These are phyloP conservation scores for Mycena haematopus DNA, from an alignment of 768 basidiomycete species.

Conservation along the genomic window DNA sequence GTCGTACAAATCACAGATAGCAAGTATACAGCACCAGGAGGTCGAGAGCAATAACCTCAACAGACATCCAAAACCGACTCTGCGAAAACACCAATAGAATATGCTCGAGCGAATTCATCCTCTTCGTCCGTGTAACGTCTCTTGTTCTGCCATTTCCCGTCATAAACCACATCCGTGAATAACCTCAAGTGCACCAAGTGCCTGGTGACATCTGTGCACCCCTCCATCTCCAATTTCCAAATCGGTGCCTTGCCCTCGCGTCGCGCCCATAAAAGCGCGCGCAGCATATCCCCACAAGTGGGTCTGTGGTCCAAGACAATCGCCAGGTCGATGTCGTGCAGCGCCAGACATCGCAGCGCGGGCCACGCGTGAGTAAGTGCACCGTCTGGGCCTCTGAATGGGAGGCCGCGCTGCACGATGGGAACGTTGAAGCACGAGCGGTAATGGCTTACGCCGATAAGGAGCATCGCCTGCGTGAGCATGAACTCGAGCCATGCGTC, in stretches of 20 bases:
- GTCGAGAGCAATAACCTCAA: too few species aligned
- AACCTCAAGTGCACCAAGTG: slow-evolving; percentile 10
- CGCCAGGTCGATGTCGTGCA: slow-evolving; percentile 19
- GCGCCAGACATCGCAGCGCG: slow-evolving; percentile 15
- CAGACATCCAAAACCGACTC: not conserved
- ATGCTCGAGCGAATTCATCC: not conserved
- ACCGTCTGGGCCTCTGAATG: slow-evolving; percentile 22
- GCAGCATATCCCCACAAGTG: slow-evolving; percentile 10
- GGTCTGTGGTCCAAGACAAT: not conserved
- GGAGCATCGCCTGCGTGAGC: slow-evolving; percentile 29
- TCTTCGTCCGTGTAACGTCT: not conserved
- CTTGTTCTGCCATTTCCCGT: slow-evolving; percentile 2
- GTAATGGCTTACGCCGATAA: slow-evolving; percentile 24
- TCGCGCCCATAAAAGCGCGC: slow-evolving; percentile 27
- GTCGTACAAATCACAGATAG: too few species aligned
- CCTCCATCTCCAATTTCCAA: slow-evolving; percentile 23
- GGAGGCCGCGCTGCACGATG: not conserved
- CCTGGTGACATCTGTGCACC: slow-evolving; percentile 13
- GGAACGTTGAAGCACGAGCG: slow-evolving; percentile 15
- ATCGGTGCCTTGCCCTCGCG: slow-evolving; percentile 17
- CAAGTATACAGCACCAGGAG: too few species aligned
- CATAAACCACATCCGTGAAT: slow-evolving; percentile 16
- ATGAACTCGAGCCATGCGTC: slow-evolving; percentile 19
- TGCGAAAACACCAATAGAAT: slow-evolving; percentile 9
- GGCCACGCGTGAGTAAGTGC: slow-evolving; percentile 20